A percentile compares a stretch with the other conserved stretches of the same genome.
phyloP scores from a whole-genome alignment of 345 rosid genomes.

The Limnanthes douglasii region DNA sequence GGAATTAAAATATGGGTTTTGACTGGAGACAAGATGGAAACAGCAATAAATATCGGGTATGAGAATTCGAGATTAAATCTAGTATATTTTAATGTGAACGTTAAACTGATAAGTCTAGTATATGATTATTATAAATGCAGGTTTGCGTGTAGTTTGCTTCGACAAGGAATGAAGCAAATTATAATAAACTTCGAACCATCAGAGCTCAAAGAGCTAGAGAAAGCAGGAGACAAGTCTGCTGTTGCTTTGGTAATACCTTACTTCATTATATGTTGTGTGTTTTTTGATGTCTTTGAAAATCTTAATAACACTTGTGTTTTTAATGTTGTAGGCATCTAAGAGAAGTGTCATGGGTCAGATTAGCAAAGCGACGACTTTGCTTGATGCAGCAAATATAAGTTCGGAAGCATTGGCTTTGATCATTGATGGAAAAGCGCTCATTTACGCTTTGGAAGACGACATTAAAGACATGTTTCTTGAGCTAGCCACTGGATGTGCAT shows the following conservation, averaged over 20 bases:
- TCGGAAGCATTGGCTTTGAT: conserved; percentile 70
- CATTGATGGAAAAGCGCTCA: conserved; percentile 77
- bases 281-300: background rate
- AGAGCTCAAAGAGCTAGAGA: conserved; percentile 54
- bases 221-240: conserved; percentile 51
- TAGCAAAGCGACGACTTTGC: conserved; percentile 34
- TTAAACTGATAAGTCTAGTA: conserved; percentile 9
- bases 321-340: conserved; percentile 37
- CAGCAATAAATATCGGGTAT: conserved; percentile 93
- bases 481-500: conserved; percentile 79
- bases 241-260: conserved; percentile 28
- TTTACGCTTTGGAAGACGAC: conserved; percentile 67
- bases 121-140: conserved; percentile 31
- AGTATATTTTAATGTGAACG: background rate
- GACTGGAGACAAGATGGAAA: conserved; percentile 99
- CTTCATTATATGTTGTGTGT: too few relatives aligned
- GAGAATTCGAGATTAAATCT: background rate
- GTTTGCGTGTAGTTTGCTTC: conserved; percentile 87
- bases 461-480: conserved; percentile 62
- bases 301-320: background rate
- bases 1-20: conserved; percentile 93
- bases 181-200: conserved; percentile 65
- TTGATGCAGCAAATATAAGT: conserved; percentile 25
- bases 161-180: conserved; percentile 91
- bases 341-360: conserved; percentile 46